phyloP scores from a whole-genome alignment of 495 filamentous ascomycete species.

The Penicillium cinerascens region DNA sequence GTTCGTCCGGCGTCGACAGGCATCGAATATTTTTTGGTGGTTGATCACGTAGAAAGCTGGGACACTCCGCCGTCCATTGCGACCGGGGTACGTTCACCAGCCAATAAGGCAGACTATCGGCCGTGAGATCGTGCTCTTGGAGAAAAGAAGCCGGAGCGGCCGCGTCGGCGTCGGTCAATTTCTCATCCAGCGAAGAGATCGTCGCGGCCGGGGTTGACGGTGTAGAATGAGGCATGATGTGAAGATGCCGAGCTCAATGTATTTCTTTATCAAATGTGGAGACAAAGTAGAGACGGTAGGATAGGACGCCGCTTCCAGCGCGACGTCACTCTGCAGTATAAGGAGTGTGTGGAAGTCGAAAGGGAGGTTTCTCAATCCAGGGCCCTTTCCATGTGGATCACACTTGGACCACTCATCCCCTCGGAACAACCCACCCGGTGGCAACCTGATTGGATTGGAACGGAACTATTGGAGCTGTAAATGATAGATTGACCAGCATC shows the following conservation, averaged over 20 bases:
- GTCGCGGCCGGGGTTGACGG: constrained; percentile 22
- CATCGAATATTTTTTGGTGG: constrained; percentile 48
- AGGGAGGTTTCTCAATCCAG: background rate
- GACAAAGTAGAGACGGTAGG: background rate
- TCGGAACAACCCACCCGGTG: constrained; percentile 17
- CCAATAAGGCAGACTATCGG: constrained; percentile 65
- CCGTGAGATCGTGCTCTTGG: background rate
- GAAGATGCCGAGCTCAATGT: background rate
- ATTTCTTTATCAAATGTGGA: background rate
- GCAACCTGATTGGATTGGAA: constrained; percentile 2
- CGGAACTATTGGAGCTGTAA: background rate
- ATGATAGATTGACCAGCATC: constrained; percentile 1
- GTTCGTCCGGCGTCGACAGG: constrained; percentile 60
- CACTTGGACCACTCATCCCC: constrained; percentile 5
- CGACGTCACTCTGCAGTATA: constrained; percentile 16
- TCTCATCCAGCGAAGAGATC: constrained; percentile 24
- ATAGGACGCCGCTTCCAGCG: background rate
- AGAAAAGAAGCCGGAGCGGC: constrained; percentile 9
- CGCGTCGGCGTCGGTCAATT: constrained; percentile 18
- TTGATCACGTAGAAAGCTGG: constrained; percentile 59
- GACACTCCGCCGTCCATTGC: constrained; percentile 61
- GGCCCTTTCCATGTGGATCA: constrained; percentile 13
- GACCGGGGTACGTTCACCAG: constrained; percentile 67
- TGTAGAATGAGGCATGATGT: constrained; percentile 14
- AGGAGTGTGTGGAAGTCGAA: constrained; percentile 2